phyloP scores from a whole-genome alignment of 2,329 filamentous ascomycete species.

The Nemania sp. region DNA sequence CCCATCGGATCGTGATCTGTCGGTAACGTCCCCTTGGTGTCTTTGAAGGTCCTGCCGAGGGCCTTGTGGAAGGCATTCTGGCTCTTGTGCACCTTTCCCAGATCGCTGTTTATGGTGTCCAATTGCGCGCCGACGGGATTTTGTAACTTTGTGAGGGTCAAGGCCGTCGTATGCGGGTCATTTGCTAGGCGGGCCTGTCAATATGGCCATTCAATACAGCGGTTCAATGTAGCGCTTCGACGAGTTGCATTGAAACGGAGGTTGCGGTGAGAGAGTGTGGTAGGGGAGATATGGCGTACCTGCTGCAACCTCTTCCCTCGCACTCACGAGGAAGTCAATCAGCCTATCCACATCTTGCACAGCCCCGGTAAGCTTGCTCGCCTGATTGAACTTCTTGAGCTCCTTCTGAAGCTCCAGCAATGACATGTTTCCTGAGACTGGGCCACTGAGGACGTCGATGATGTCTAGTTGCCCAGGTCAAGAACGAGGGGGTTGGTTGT shows the following conservation, averaged over 20 bases:
- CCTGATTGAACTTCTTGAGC: conserved; percentile 71
- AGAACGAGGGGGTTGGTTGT: too few species aligned
- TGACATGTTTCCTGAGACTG: conserved; percentile 42
- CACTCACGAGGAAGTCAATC: conserved; percentile 74
- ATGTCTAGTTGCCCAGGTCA: too few species aligned
- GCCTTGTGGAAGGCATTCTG: conserved; percentile 85
- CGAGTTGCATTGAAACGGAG: background rate
- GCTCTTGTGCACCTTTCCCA: conserved; percentile 82
- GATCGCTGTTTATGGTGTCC: conserved; percentile 76
- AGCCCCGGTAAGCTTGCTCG: conserved; percentile 69
- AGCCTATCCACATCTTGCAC: conserved; percentile 82
- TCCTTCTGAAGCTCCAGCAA: conserved; percentile 69
- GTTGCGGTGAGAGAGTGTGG: background rate
- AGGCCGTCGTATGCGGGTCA: conserved; percentile 72
- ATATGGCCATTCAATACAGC: background rate
- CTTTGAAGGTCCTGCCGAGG: conserved; percentile 78
- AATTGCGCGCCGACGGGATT: conserved; percentile 82
- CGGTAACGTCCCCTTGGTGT: conserved; percentile 70
- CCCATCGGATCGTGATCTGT: conserved; percentile 81
- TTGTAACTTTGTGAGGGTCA: conserved; percentile 82
- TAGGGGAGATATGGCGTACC: conserved; percentile 52
- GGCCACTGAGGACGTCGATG: too few species aligned
- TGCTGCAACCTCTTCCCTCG: conserved; percentile 72
- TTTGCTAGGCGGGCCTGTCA: conserved; percentile 36
- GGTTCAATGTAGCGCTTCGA: conserved; percentile 18